These are phyloP conservation scores for Flaveria brownii DNA, from an alignment of 129 eudicot species.

Conservation along the genomic window DNA sequence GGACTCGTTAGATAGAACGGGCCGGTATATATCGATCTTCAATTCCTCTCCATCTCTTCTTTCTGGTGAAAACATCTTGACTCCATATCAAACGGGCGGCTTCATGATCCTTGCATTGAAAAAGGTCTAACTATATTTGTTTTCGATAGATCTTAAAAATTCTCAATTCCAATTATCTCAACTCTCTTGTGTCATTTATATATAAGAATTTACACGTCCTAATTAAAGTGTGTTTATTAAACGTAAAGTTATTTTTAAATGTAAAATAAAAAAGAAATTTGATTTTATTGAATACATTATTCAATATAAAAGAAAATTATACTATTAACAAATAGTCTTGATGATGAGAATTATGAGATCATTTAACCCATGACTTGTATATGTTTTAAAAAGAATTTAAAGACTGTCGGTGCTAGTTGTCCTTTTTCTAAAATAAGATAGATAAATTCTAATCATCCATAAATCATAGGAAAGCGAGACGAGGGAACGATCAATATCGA, in stretches of 20 bases:
- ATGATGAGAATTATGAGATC: not conserved
- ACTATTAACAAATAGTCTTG: not conserved
- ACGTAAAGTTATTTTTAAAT: not conserved
- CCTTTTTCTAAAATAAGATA: not conserved
- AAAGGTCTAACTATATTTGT: not conserved
- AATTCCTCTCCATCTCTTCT: no score
- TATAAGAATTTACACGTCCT: not conserved
- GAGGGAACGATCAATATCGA: conserved; percentile 21
- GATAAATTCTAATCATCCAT: conserved; percentile 17
- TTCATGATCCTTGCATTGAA: no score
- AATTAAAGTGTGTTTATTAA: not conserved
- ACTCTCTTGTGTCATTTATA: not conserved
- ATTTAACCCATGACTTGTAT: not conserved
- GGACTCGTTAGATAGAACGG: no score
- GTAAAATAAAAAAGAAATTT: not conserved
- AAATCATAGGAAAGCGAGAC: conserved; percentile 34
- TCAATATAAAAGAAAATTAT: not conserved
- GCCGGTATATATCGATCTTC: no score
- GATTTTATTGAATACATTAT: not conserved
- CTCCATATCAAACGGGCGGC: no score
- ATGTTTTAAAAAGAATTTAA: not conserved
- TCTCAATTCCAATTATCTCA: not conserved
- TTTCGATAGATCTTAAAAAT: not conserved
- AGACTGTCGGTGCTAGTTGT: conserved; percentile 33
- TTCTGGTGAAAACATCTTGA: no score